phyloP scores from a whole-genome alignment of 2,329 filamentous ascomycete genomes.

The Alternaria burnsii region DNA sequence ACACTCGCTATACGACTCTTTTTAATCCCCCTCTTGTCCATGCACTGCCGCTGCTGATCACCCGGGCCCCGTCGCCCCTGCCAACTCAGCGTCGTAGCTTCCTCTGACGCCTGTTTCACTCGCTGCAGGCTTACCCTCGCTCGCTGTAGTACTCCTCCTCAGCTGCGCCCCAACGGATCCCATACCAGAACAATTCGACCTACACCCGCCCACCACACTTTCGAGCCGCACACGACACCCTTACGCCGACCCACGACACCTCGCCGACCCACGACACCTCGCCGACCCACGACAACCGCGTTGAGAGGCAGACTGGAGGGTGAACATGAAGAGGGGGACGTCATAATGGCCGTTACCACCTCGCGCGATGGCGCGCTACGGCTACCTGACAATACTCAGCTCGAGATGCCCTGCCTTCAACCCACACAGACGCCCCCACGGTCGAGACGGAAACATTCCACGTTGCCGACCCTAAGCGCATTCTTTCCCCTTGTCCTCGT shows the following conservation, averaged over 20 bases:
- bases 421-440: slow-evolving; percentile 43
- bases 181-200: background rate
- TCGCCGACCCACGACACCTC: background rate
- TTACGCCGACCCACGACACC: background rate
- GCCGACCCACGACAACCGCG: background rate
- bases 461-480: slow-evolving; percentile 11
- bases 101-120: slow-evolving; percentile 29
- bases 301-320: slow-evolving; percentile 5
- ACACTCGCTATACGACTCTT: slow-evolving; percentile 20
- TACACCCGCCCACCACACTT: background rate
- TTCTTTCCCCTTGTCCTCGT: slow-evolving; percentile 35
- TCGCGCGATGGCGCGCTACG: slow-evolving; percentile 30
- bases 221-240: slow-evolving; percentile 1
- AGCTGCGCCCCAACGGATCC: slow-evolving; percentile 8
- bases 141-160: slow-evolving; percentile 19
- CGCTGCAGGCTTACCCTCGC: slow-evolving; percentile 27
- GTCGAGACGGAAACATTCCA: slow-evolving; percentile 36
- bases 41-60: slow-evolving; percentile 17
- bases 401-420: slow-evolving; percentile 37
- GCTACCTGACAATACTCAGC: slow-evolving; percentile 21
- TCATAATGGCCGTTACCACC: slow-evolving; percentile 36
- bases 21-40: background rate
- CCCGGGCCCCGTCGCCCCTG: slow-evolving; percentile 22
- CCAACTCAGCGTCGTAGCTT: slow-evolving; percentile 27
- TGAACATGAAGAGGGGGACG: slow-evolving; percentile 42